phyloP scores from a whole-genome alignment of 2,329 filamentous ascomycete genomes.

The Neofusicoccum laricinum region DNA sequence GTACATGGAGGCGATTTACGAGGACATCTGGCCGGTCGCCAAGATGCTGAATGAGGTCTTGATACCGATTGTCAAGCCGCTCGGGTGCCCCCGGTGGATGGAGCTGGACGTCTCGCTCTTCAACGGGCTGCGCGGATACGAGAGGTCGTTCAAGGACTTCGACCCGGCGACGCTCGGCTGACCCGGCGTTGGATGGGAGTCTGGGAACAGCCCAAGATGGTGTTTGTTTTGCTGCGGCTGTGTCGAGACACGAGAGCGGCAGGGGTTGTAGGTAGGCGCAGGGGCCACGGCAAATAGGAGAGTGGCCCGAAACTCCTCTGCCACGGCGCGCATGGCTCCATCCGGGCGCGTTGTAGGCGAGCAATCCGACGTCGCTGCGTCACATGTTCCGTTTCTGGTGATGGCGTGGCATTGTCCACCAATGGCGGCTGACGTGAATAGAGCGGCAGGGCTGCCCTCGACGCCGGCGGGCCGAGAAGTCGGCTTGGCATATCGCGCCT shows the following conservation, averaged over 20 bases:
- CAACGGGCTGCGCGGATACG: neutral
- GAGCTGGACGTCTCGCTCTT: neutral
- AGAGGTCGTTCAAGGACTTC: neutral
- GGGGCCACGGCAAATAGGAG: slow-evolving; percentile 5
- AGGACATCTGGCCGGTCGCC: neutral
- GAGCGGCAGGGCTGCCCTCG: neutral
- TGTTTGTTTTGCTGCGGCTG: neutral
- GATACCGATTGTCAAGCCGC: neutral
- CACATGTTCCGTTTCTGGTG: neutral
- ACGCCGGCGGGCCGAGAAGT: slow-evolving; percentile 11
- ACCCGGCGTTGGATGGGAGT: neutral
- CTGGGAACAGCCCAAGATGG: neutral
- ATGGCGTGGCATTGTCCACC: neutral
- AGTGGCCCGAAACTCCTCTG: slow-evolving; percentile 8
- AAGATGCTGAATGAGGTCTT: neutral
- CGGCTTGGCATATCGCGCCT: neutral
- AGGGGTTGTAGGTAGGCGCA: neutral
- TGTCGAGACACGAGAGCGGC: neutral
- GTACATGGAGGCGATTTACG: neutral
- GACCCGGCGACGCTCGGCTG: neutral
- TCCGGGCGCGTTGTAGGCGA: neutral
- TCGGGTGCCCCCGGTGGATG: neutral
- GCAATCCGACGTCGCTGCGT: neutral
- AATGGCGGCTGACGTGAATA: neutral
- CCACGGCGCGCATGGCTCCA: neutral